These are phyloP conservation scores for Hyphopichia wangnamkhiaoensis DNA, from an alignment of 1,139 yeast genomes.

Conservation along the genomic window DNA sequence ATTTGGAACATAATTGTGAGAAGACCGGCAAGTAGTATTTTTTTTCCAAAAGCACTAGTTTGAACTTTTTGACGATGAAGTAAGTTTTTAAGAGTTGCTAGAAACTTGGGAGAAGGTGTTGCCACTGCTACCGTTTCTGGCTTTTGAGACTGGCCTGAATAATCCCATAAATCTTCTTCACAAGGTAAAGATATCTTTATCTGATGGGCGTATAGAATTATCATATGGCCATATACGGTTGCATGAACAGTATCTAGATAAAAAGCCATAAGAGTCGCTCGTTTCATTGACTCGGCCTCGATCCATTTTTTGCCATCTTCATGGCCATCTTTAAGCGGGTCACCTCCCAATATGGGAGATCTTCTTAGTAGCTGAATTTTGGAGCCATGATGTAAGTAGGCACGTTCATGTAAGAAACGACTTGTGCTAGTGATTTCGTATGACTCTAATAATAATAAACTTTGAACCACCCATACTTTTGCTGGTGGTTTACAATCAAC, in stretches of 20 bases:
- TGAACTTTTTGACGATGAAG: slow-evolving; percentile 53
- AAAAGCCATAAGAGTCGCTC: slow-evolving; percentile 33
- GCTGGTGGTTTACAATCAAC: slow-evolving; percentile 56
- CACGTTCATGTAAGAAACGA: slow-evolving; percentile 64
- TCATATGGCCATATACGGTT: slow-evolving; percentile 31
- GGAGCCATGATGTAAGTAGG: slow-evolving; percentile 73
- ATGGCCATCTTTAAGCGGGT: slow-evolving; percentile 32
- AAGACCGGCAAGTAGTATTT: slow-evolving; percentile 65
- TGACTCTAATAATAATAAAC: slow-evolving; percentile 58
- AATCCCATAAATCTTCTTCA: slow-evolving; percentile 33
- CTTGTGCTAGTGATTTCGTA: slow-evolving; percentile 53
- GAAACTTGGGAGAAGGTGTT: slow-evolving; percentile 31
- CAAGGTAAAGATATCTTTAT: slow-evolving; percentile 32
- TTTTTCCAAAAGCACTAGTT: slow-evolving; percentile 58
- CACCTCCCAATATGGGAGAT: slow-evolving; percentile 68
- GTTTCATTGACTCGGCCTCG: slow-evolving; percentile 32
- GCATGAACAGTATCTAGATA: slow-evolving; percentile 34
- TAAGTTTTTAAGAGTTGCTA: slow-evolving; percentile 55
- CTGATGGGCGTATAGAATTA: slow-evolving; percentile 32
- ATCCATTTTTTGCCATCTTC: slow-evolving; percentile 32
- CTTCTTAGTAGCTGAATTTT: slow-evolving; percentile 68
- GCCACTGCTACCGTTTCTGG: too few relatives aligned
- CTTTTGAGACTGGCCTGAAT: too few relatives aligned
- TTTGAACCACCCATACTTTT: slow-evolving; percentile 63
- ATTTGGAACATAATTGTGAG: slow-evolving; percentile 68